phyloP scores from a whole-genome alignment of 2,329 filamentous ascomycete genomes.

The Cryoendolithus antarcticus region DNA sequence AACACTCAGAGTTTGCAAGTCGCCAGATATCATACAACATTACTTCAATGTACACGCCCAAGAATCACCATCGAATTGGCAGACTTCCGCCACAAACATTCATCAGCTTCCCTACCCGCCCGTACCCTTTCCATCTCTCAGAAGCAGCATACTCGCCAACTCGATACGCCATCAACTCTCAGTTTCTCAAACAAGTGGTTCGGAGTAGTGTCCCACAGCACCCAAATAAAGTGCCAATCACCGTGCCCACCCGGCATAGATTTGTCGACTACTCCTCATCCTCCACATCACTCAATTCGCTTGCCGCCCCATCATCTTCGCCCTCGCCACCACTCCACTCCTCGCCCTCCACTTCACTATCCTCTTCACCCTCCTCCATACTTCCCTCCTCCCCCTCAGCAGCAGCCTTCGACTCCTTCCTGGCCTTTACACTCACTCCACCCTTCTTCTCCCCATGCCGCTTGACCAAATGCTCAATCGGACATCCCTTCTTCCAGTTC shows the following conservation, averaged over 20 bases:
- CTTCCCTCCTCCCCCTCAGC: constrained; percentile 64
- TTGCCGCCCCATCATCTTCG: constrained; percentile 57
- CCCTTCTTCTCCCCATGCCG: constrained; percentile 44
- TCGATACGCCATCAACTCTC: no score
- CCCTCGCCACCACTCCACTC: constrained; percentile 63
- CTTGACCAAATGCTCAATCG: constrained; percentile 50
- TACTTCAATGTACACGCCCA: no score
- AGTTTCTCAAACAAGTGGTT: no score
- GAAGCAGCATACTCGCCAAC: no score
- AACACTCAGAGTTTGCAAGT: no score
- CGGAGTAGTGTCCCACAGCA: no score
- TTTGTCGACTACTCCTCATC: constrained; percentile 16
- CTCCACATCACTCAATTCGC: constrained; percentile 23
- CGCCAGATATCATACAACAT: no score
- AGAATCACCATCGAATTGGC: no score
- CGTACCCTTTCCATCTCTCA: no score
- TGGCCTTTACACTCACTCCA: constrained; percentile 16
- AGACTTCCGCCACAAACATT: no score
- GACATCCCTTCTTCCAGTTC: constrained; percentile 52
- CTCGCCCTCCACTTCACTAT: constrained; percentile 37
- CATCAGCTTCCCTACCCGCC: no score
- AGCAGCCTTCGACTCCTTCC: constrained; percentile 52
- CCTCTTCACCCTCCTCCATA: constrained; percentile 67
- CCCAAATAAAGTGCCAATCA: no score
- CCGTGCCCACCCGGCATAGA: not conserved